phyloP scores from a whole-genome alignment of 768 basidiomycete species.

The Bullera alba region DNA sequence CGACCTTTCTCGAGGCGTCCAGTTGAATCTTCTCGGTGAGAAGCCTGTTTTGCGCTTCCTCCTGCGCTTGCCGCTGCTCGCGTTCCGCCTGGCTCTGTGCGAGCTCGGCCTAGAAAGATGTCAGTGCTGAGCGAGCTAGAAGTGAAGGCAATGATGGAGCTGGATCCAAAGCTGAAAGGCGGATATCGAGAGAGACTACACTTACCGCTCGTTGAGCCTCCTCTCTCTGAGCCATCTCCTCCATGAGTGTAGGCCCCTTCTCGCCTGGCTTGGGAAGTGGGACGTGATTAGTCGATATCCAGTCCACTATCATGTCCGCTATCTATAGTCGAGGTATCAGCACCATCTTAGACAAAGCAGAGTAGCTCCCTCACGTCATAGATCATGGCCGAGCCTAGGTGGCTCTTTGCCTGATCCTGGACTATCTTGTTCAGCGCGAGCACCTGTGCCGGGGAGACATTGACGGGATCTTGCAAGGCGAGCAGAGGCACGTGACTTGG shows the following conservation, averaged over 20 bases:
- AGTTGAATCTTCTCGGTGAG: constrained; percentile 31
- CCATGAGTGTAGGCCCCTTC: constrained; percentile 37
- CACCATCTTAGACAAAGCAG: not conserved
- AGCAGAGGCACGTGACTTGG: constrained; percentile 27
- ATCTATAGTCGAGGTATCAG: constrained; percentile 15
- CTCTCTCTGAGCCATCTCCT: constrained; percentile 38
- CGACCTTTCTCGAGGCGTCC: constrained; percentile 20
- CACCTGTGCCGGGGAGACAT: constrained; percentile 30
- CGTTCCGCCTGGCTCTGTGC: constrained; percentile 18
- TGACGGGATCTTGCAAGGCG: constrained; percentile 18
- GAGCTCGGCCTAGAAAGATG: constrained; percentile 19
- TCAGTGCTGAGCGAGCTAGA: not conserved
- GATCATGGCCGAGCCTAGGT: constrained; percentile 32
- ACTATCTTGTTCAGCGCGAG: constrained; percentile 23
- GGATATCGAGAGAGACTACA: not conserved
- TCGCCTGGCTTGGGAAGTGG: constrained; percentile 27
- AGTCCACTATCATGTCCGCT: constrained; percentile 24
- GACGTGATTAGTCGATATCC: constrained; percentile 36
- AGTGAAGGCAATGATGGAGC: too few relatives aligned
- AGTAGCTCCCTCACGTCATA: constrained; percentile 25
- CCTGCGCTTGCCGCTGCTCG: constrained; percentile 11
- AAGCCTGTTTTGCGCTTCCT: constrained; percentile 24
- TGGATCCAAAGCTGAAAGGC: not conserved
- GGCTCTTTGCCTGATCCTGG: constrained; percentile 24
- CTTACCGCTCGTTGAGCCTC: constrained; percentile 36